Percentiles rank a stretch among this genome's conserved stretches.
Evolutionary conservation across 2,329 filamentous ascomycete genomes (phyloP).

Genomic region (Knufia petricola): DNA sequence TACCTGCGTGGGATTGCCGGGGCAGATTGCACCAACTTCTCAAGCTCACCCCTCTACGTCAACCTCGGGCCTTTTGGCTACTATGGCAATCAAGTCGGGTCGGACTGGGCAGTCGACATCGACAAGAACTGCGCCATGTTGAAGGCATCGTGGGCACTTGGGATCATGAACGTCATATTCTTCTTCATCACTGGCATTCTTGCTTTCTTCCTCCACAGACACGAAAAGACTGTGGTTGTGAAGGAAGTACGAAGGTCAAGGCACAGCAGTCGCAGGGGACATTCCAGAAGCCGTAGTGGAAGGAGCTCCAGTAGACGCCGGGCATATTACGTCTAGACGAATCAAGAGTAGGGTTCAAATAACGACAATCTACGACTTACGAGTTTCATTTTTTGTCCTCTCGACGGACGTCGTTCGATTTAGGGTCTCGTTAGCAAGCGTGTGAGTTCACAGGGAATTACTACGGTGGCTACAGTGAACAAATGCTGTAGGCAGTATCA

Average conservation of each 20-base stretch:
- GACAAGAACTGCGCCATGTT: slow-evolving; percentile 84
- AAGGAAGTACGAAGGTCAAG: slow-evolving; percentile 31
- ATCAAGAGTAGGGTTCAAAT: neutral
- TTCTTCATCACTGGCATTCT: slow-evolving; percentile 70
- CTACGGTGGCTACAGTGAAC: too few species aligned
- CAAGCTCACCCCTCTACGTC: slow-evolving; percentile 43
- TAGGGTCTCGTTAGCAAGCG: neutral
- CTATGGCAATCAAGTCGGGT: slow-evolving; percentile 39
- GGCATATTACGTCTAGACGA: slow-evolving; percentile 19
- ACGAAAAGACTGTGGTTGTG: slow-evolving; percentile 27
- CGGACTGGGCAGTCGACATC: slow-evolving; percentile 42
- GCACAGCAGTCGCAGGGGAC: slow-evolving; percentile 25
- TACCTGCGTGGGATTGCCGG: slow-evolving; percentile 47
- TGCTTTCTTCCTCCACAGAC: slow-evolving; percentile 42
- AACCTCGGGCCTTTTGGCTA: slow-evolving; percentile 54
- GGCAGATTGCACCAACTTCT: slow-evolving; percentile 59
- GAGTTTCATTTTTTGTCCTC: slow-evolving; percentile 6
- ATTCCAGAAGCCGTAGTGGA: slow-evolving; percentile 17
- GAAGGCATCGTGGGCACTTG: slow-evolving; percentile 81
- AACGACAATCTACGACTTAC: slow-evolving; percentile 5
- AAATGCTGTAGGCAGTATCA: neutral
- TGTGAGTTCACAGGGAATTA: neutral
- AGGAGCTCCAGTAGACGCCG: slow-evolving; percentile 21
- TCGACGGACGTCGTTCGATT: neutral
- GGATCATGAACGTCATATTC: slow-evolving; percentile 75